Evolutionary conservation across 768 basidiomycete genomes (phyloP).

Genomic region (Tricholoma hemisulphureum): DNA sequence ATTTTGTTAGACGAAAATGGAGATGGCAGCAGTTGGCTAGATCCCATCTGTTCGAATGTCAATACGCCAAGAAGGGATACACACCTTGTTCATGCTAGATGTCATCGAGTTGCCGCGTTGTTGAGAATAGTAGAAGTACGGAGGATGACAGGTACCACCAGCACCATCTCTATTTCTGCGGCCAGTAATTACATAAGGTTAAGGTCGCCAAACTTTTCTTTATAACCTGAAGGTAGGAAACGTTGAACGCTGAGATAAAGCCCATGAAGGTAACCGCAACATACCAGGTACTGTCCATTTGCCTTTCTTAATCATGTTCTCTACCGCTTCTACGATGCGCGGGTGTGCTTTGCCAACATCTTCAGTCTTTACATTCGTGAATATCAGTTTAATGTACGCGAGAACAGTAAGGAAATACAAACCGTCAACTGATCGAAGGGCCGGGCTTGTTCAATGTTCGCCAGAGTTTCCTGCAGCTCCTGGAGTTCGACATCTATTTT

Average conservation of each 20-base stretch:
- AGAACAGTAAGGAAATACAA: slow-evolving; percentile 2
- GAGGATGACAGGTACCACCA: no score
- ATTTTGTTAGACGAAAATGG: no score
- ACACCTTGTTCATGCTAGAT: no score
- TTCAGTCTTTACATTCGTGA: slow-evolving; percentile 53
- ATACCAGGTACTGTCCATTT: slow-evolving; percentile 97
- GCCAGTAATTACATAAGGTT: slow-evolving; percentile 69
- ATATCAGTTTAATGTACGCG: slow-evolving; percentile 3
- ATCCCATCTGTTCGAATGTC: no score
- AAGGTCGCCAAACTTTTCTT: slow-evolving; percentile 96
- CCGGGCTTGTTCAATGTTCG: slow-evolving; percentile 96
- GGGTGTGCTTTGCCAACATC: slow-evolving; percentile 94
- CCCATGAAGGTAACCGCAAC: slow-evolving; percentile 13
- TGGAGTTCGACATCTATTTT: slow-evolving; percentile 91
- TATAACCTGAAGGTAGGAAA: slow-evolving; percentile 56
- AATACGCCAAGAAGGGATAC: no score
- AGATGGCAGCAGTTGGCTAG: no score
- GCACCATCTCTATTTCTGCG: neutral
- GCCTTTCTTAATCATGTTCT: slow-evolving; percentile 95
- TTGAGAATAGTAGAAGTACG: no score
- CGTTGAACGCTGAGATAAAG: neutral
- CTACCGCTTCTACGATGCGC: slow-evolving; percentile 84
- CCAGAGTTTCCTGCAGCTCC: slow-evolving; percentile 88
- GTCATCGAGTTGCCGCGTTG: no score
- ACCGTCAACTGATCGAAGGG: slow-evolving; percentile 97